Evolutionary conservation across 2,329 filamentous ascomycete species (phyloP).

Genomic region (Sporothrix brunneoviolacea): DNA sequence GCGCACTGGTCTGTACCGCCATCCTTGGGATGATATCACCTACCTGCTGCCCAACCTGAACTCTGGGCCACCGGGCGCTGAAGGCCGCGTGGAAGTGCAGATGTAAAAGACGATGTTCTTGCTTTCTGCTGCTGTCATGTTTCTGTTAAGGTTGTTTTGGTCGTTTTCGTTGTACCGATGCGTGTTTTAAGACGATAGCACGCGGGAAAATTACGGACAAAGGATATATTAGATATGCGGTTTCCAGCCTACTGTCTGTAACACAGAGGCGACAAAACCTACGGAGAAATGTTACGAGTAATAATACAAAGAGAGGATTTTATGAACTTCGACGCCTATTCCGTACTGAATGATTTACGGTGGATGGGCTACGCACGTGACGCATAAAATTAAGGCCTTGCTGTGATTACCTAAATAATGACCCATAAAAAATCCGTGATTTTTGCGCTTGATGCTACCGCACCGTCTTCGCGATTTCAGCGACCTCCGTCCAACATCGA

Average conservation of each 20-base stretch:
- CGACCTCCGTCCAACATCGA: too few relatives aligned
- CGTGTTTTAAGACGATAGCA: background rate
- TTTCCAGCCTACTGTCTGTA: background rate
- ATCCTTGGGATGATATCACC: constrained; percentile 98
- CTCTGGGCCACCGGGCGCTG: constrained; percentile 62
- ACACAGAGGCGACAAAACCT: background rate
- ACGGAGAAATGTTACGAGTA: constrained; percentile 5
- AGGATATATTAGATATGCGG: background rate
- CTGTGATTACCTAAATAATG: too few relatives aligned
- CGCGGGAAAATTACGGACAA: background rate
- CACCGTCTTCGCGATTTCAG: too few relatives aligned
- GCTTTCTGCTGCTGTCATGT: background rate
- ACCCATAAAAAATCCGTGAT: too few relatives aligned
- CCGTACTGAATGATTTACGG: too few relatives aligned
- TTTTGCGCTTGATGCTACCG: too few relatives aligned
- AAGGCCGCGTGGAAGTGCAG: constrained; percentile 86
- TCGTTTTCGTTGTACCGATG: background rate
- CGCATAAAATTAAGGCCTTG: too few relatives aligned
- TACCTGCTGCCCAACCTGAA: constrained; percentile 82
- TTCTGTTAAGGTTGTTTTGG: background rate
- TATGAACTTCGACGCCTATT: background rate
- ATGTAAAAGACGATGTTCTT: constrained; percentile 42
- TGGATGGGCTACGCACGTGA: too few relatives aligned
- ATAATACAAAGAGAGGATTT: background rate
- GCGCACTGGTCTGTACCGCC: constrained; percentile 95